phyloP scores from a whole-genome alignment of 805 yeast genomes.

The Hanseniaspora lachancei region DNA sequence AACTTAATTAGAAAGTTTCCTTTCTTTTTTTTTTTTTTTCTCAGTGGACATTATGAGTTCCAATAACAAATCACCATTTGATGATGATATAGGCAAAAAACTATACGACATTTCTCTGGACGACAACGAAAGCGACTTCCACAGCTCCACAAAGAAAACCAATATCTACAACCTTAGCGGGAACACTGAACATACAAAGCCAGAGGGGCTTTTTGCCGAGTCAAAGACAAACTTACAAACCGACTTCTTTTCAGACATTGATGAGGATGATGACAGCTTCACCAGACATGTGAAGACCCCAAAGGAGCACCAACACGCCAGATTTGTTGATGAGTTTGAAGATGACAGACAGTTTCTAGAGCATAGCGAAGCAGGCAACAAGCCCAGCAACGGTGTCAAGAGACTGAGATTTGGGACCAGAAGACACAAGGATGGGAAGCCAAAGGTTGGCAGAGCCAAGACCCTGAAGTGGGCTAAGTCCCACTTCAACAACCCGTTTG shows the following conservation, averaged over 20 bases:
- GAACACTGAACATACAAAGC: slow-evolving; percentile 1
- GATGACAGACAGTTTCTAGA: slow-evolving; percentile 12
- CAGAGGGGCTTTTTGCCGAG: neutral
- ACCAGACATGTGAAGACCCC: slow-evolving; percentile 18
- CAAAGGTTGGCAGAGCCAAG: slow-evolving; percentile 44
- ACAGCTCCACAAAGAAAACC: slow-evolving; percentile 7
- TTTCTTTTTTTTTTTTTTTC: too few species aligned
- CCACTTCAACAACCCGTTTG: slow-evolving; percentile 23
- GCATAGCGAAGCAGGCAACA: slow-evolving; percentile 7
- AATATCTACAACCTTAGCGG: slow-evolving; percentile 4
- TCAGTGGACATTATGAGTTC: neutral
- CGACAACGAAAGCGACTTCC: slow-evolving; percentile 9
- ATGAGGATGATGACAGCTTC: slow-evolving; percentile 14
- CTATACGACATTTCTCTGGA: slow-evolving; percentile 10
- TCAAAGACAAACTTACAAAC: neutral
- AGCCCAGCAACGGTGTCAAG: slow-evolving; percentile 35
- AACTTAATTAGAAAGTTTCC: too few species aligned
- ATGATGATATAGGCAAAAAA: slow-evolving; percentile 8
- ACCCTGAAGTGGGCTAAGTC: slow-evolving; percentile 41
- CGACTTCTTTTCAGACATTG: slow-evolving; percentile 13
- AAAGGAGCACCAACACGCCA: slow-evolving; percentile 17
- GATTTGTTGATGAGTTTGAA: slow-evolving; percentile 19
- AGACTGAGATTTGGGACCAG: slow-evolving; percentile 88
- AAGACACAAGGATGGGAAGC: slow-evolving; percentile 58
- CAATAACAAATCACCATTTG: slow-evolving; percentile 7